Conservation (phyloP, 108 stramenopile genomes). For the Nannochloropsis oceanica region DNA sequence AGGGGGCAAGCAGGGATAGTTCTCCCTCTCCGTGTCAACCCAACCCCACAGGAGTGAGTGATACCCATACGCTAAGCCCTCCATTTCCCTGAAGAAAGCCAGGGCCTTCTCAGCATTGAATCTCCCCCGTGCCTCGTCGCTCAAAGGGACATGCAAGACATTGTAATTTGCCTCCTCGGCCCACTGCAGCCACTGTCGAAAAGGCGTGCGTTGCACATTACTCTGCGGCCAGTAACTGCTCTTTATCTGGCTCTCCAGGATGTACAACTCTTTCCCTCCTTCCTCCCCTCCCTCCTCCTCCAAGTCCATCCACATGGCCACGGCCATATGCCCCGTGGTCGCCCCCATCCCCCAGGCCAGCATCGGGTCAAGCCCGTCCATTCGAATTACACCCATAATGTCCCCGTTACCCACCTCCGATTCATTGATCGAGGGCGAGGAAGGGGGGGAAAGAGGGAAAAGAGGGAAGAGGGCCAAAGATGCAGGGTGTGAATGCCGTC, state of each 20-base stretch:
- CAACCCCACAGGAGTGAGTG: conserved; percentile 1
- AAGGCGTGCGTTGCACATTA: background rate
- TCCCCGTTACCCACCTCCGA: conserved; percentile 3
- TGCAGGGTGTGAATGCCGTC: no score
- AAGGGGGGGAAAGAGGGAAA: no score
- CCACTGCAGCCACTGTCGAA: background rate
- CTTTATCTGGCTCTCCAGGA: conserved; percentile 1
- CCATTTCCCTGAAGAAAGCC: background rate
- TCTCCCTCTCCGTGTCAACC: background rate
- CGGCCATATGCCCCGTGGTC: conserved; percentile 13
- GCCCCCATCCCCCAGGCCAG: conserved; percentile 3
- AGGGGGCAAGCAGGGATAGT: conserved; percentile 3
- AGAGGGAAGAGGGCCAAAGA: no score
- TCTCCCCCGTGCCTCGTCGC: background rate
- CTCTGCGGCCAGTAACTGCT: background rate
- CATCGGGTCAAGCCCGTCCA: conserved; percentile 24
- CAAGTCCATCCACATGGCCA: conserved; percentile 9
- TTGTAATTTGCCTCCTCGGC: background rate
- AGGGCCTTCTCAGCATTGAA: background rate
- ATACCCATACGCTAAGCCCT: background rate
- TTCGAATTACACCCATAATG: background rate
- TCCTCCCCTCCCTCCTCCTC: background rate
- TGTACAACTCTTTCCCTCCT: background rate
- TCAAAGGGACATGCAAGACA: background rate
- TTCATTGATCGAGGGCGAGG: background rate